These are phyloP conservation scores for Alternaria viburni DNA, from an alignment of 2,329 filamentous ascomycete species.

Conservation along the genomic window DNA sequence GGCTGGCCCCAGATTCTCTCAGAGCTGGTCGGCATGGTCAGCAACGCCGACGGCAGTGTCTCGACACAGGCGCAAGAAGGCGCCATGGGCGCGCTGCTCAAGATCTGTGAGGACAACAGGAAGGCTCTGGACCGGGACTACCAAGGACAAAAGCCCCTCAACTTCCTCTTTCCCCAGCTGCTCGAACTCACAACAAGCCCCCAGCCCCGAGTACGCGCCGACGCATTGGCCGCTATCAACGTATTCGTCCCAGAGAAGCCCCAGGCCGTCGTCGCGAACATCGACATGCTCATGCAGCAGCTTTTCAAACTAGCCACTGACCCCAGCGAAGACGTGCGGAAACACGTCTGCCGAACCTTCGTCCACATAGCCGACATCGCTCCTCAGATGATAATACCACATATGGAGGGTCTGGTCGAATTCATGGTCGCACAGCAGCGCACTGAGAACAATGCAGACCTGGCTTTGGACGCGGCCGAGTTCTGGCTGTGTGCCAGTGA, in stretches of 20 bases:
- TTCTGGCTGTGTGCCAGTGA: constrained; percentile 97
- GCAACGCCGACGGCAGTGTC: constrained; percentile 72
- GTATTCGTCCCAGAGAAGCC: constrained; percentile 88
- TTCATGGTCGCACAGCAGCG: constrained; percentile 92
- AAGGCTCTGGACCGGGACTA: constrained; percentile 86
- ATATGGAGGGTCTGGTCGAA: constrained; percentile 85
- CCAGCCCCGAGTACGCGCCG: constrained; percentile 76
- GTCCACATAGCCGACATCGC: constrained; percentile 89
- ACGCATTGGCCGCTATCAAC: constrained; percentile 85
- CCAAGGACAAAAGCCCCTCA: constrained; percentile 84
- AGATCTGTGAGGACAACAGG: constrained; percentile 96
- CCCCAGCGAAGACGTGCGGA: constrained; percentile 78
- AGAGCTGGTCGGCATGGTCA: constrained; percentile 78
- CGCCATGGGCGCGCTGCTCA: constrained; percentile 88
- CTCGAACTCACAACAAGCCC: constrained; percentile 83
- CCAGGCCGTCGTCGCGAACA: constrained; percentile 77
- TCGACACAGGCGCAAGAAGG: constrained; percentile 82
- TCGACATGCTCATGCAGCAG: constrained; percentile 81
- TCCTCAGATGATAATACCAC: constrained; percentile 87
- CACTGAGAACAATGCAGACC: constrained; percentile 79
- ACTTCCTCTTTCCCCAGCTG: constrained; percentile 87
- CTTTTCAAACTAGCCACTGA: constrained; percentile 85
- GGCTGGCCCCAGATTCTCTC: constrained; percentile 91
- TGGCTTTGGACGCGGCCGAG: constrained; percentile 93
- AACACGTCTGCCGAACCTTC: constrained; percentile 92